Conservation (phyloP, 78 protist species). For the Emiliania huxleyi region DNA sequence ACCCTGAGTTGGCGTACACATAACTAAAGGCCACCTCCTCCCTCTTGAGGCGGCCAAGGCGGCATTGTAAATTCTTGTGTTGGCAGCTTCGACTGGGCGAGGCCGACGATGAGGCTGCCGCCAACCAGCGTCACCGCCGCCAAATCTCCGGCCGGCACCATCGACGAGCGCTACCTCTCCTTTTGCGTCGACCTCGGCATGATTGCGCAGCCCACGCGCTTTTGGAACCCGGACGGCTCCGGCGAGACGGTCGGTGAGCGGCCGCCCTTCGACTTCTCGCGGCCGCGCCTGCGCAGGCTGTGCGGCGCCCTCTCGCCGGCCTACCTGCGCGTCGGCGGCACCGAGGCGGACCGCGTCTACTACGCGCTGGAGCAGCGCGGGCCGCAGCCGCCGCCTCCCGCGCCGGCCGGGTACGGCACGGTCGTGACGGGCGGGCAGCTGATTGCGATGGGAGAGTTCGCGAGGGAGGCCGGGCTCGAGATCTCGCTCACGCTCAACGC, state of each 20-base stretch:
- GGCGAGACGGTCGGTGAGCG: background rate
- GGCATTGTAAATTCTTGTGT: no score
- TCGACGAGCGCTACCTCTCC: background rate
- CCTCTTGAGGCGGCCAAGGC: no score
- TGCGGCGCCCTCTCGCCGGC: background rate
- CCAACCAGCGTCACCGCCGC: no score
- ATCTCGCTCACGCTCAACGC: background rate
- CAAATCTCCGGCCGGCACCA: no score
- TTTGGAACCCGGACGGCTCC: background rate
- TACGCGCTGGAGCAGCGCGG: background rate
- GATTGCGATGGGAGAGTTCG: background rate
- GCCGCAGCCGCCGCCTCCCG: background rate
- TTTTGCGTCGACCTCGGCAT: background rate
- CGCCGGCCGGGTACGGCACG: background rate
- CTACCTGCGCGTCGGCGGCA: background rate
- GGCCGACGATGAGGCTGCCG: no score
- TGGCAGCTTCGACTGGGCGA: no score
- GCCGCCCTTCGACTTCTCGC: background rate
- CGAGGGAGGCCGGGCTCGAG: background rate
- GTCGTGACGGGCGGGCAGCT: background rate
- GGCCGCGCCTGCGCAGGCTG: background rate
- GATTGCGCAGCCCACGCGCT: background rate
- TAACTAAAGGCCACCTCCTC: no score
- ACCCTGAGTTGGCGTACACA: no score
- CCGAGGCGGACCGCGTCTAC: background rate